Evolutionary conservation across 2,329 filamentous ascomycete genomes (phyloP), one percentile per base, ranked within the genome.

Genomic region (Monosporascus sp.): DNA sequence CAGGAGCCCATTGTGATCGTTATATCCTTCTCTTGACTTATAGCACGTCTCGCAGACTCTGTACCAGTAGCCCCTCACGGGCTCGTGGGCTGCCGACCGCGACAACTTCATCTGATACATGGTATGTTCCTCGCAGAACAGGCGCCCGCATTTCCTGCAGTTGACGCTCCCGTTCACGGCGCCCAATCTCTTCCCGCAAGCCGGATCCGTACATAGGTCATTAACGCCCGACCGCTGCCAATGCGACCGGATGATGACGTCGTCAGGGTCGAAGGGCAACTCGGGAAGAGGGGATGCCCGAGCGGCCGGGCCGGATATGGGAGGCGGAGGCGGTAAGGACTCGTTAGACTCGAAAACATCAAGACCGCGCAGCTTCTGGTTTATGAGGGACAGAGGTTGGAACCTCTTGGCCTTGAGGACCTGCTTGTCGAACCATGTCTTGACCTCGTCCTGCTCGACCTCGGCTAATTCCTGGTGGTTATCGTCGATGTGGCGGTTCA

Each of bases 61-160:
- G 63, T 90, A 96, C 94, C 94, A 99, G 61, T 90, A 82, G 7
- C 94, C 94, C 57, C 93, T 79, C 1, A 94, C 84, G 0, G 94
- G 93, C 59, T 99, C 94, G 71, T 97, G 91, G 54, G 86, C 82
- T 4, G 94, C 94, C 31, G 91, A 88, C 52, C 92, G 80, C 8
- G 92, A 96, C 11, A 99, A 78, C 76, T 95, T 97, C 89, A 97
- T 97, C 74, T 99, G 93, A 67, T 97, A 99, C 92, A 99, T 96
- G 50, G 94, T 97, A 69, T 99, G 94, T 62, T 93, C 89, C 66
- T 97, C 94, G 71, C 94, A 99, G 68, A 97, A 99, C 41, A 99
- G 74, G 62, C 87, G 87, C 7, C 94, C 94, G 65, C 94, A 99
- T 58, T 92, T 91, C 58, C 94, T 82, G 71, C 94, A 99, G 69